Conservation (phyloP, 2,329 filamentous ascomycete genomes). For the Ophiosphaerella narmari region DNA sequence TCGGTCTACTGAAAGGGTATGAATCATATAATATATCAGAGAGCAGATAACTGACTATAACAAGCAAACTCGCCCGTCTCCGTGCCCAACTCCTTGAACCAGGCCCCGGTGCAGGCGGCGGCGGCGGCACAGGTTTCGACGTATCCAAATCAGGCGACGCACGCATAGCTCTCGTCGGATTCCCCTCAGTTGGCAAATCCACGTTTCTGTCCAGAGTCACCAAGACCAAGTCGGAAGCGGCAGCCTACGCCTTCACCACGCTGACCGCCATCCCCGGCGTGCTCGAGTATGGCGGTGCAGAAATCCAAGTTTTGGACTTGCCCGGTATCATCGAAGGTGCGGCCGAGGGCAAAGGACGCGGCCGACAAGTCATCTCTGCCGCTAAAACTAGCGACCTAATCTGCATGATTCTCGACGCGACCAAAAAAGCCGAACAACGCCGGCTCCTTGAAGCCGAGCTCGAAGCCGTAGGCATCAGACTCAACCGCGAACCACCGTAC, state of each 20-base stretch:
- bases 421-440: constrained; percentile 92
- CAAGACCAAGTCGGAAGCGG: constrained; percentile 94
- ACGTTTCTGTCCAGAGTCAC: constrained; percentile 99
- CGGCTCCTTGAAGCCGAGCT: constrained; percentile 87
- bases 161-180: constrained; percentile 95
- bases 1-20: constrained; percentile 95
- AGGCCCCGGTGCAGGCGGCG: constrained; percentile 74
- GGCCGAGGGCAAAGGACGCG: constrained; percentile 91
- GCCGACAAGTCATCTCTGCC: constrained; percentile 93
- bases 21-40: neutral
- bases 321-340: constrained; percentile 98
- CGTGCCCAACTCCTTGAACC: constrained; percentile 94
- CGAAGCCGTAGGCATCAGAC: constrained; percentile 89
- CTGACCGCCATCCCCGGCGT: constrained; percentile 97
- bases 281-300: constrained; percentile 94
- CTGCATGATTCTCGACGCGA: constrained; percentile 95
- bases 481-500: constrained; percentile 89
- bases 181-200: constrained; percentile 97
- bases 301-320: constrained; percentile 96
- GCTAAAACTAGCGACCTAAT: constrained; percentile 98
- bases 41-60: constrained; percentile 19
- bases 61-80: constrained; percentile 90
- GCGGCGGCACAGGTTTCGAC: constrained; percentile 79
- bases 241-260: constrained; percentile 96
- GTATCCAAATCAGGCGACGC: constrained; percentile 97